phyloP scores from a whole-genome alignment of 352 stramenopile genomes.

The Blastocystis sp. region DNA sequence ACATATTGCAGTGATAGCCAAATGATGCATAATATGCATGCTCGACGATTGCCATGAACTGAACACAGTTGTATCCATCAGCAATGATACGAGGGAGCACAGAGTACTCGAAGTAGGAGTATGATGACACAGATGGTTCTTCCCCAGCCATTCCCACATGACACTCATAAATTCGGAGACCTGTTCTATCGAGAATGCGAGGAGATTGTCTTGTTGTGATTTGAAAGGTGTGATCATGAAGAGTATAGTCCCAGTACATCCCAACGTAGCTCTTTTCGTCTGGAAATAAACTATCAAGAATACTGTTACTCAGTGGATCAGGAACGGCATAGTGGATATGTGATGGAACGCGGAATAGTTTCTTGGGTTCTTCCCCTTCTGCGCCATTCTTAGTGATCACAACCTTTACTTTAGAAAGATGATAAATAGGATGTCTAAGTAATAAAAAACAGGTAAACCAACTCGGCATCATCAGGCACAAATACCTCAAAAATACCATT shows the following conservation, averaged over 20 bases:
- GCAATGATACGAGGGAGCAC: constrained; percentile 67
- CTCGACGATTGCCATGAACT: constrained; percentile 70
- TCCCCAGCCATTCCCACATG: constrained; percentile 70
- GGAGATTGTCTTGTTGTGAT: constrained; percentile 25
- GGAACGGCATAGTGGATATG: constrained; percentile 61
- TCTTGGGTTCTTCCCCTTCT: neutral
- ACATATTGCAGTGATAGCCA: constrained; percentile 70
- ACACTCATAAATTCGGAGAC: constrained; percentile 69
- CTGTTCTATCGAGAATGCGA: neutral
- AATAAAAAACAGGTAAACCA: neutral
- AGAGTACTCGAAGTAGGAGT: constrained; percentile 68
- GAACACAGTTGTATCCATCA: constrained; percentile 70
- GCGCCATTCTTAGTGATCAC: neutral
- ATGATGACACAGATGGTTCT: constrained; percentile 62
- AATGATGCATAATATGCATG: constrained; percentile 71
- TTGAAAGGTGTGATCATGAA: neutral
- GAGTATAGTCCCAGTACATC: constrained; percentile 44
- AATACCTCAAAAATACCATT: constrained; percentile 38
- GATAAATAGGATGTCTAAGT: neutral
- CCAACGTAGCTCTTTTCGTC: constrained; percentile 45
- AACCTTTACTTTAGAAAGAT: constrained; percentile 61
- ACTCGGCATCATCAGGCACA: constrained; percentile 11
- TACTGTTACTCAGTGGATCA: neutral
- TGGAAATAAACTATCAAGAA: neutral
- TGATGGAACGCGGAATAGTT: constrained; percentile 5